A percentile compares a stretch with the other conserved stretches of the same genome.
Evolutionary conservation across 1,284 basidiomycete genomes (phyloP).

Genomic region (Chalciporus sp.): DNA sequence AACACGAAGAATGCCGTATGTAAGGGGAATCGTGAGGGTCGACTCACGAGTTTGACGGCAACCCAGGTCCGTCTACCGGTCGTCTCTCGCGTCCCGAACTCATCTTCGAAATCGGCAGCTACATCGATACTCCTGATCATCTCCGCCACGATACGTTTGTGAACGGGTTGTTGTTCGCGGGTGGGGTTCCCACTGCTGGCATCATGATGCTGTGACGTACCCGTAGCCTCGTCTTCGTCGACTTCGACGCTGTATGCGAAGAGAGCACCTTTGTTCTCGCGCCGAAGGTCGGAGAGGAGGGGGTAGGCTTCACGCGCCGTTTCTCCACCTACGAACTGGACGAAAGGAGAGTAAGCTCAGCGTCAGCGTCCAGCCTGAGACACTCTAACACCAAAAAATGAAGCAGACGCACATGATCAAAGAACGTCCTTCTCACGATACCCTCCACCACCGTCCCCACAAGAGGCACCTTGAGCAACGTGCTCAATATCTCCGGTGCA

Average conservation of each 20-base stretch:
- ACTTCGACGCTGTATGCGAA: constrained; percentile 89
- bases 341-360: background rate
- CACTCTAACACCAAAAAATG: background rate
- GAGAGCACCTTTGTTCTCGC: constrained; percentile 74
- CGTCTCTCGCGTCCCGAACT: constrained; percentile 31
- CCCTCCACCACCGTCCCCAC: constrained; percentile 68
- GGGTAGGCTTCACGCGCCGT: constrained; percentile 71
- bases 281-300: constrained; percentile 62
- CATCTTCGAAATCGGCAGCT: constrained; percentile 78
- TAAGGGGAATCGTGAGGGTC: background rate
- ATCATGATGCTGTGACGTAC: constrained; percentile 1
- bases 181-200: constrained; percentile 4
- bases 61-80: constrained; percentile 73
- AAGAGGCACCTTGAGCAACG: constrained; percentile 66
- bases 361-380: background rate
- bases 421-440: constrained; percentile 83
- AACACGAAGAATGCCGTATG: constrained; percentile 35
- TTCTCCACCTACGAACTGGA: constrained; percentile 87
- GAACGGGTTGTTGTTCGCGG: constrained; percentile 34
- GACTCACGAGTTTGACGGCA: constrained; percentile 75
- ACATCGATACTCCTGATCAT: constrained; percentile 75
- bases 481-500: constrained; percentile 70
- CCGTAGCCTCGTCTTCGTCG: constrained; percentile 50
- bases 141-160: constrained; percentile 70
- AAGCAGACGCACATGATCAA: constrained; percentile 61